Conservation (phyloP, 2,329 filamentous ascomycete species). For the Cercospora sp. region DNA sequence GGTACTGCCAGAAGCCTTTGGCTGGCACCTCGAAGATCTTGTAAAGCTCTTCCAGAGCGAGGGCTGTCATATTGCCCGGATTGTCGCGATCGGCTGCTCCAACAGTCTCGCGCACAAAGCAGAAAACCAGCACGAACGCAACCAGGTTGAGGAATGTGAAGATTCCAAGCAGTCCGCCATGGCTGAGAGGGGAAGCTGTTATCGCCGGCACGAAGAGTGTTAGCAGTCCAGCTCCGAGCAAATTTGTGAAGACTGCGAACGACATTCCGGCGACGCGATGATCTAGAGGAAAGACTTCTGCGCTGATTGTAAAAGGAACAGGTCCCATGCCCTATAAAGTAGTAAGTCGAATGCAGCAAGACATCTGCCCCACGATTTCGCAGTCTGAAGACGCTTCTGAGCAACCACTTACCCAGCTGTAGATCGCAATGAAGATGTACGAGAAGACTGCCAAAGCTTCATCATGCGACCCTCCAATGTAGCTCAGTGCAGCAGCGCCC, state of each 20-base stretch:
- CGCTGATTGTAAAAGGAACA: conserved; percentile 63
- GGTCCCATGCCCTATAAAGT: not conserved
- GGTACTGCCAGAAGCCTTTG: not conserved
- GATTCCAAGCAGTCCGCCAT: conserved; percentile 32
- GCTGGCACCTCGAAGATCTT: conserved; percentile 33
- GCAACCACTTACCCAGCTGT: conserved; percentile 44
- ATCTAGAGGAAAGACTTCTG: conserved; percentile 69
- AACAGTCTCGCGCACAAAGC: conserved; percentile 37
- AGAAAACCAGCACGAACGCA: conserved; percentile 36
- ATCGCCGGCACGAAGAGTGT: conserved; percentile 35
- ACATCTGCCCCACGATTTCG: not conserved
- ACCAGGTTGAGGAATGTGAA: conserved; percentile 36
- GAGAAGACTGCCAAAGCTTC: conserved; percentile 58
- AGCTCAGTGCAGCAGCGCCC: conserved; percentile 52
- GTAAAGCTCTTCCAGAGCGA: conserved; percentile 37
- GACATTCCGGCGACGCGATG: conserved; percentile 68
- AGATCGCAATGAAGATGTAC: conserved; percentile 52
- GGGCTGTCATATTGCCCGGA: conserved; percentile 26
- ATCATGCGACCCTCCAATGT: conserved; percentile 50
- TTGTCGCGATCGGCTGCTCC: conserved; percentile 27
- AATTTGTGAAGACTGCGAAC: conserved; percentile 57
- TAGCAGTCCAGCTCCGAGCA: conserved; percentile 35
- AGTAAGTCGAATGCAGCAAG: not conserved
- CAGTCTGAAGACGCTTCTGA: conserved; percentile 34
- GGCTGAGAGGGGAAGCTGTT: conserved; percentile 18